Base-by-base conservation (phyloP, 805 yeast genomes). In the Yarrowia divulgata region DNA sequence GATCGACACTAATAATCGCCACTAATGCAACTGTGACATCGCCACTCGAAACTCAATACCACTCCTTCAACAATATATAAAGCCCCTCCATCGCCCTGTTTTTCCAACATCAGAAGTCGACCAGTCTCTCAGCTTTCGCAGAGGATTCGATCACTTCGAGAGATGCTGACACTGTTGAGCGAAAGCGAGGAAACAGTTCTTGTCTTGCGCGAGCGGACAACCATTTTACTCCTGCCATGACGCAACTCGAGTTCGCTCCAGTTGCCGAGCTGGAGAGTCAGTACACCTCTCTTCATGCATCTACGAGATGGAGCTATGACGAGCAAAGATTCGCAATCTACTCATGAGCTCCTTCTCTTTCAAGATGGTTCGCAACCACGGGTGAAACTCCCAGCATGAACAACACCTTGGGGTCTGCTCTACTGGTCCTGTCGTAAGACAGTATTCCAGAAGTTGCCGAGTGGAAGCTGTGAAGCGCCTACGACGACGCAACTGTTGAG, bases 351-450 rank as follows among this genome's bases (percentile, higher is more conserved):
- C 50, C 50, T 7, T 46, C n/a, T 46, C 50, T 46, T 16, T n/a
- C n/a, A n/a, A 46, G 50, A 46, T 46, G 50, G 50, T 23, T 46
- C 50, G 50, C 50, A 46, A 46, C 50, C 34, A 46, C 50, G 50
- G 50, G 50, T 46, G 50, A 46, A 46, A 46, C 8, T 23, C 34
- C 50, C 50, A 46, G 50, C 50, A 46, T 46, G 50, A 46, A 10
- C 34, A 46, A 46, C 34, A 46, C 50, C 18, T 46, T 19, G 34
- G 34, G 50, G 50, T 46, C 50, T 46, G 50, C 50, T 46, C 50
- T 46, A 46, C 16, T 46, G 50, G 50, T 46, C 50, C 34, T 46
- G 50, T 23, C 9, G 50, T 5, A 23, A 46, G 34, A n/a, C 50
- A 46, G 34, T 46, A 46, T 23, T 19, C 50, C 50, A 46, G 34